Evolutionary conservation across 2,329 filamentous ascomycete genomes (phyloP).

Genomic region (Zymoseptoria ardabiliae): DNA sequence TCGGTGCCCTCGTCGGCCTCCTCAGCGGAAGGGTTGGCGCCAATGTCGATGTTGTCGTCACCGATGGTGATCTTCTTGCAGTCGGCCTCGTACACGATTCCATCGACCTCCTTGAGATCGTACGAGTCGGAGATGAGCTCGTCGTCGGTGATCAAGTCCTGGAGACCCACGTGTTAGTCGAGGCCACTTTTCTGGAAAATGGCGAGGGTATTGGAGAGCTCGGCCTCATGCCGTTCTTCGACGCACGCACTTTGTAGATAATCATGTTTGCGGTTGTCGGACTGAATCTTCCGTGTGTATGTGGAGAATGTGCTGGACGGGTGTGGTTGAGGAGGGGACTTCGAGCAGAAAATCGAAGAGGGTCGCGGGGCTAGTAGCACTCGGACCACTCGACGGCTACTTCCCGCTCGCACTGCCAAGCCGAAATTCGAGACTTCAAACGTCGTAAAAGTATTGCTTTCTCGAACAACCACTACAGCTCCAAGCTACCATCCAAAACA

Average conservation of each 20-base stretch:
- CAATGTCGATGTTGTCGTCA: conserved; percentile 63
- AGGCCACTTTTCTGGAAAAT: background rate
- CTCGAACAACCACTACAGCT: conserved; percentile 7
- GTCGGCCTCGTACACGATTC: conserved; percentile 80
- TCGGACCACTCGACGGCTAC: background rate
- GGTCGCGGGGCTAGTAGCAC: background rate
- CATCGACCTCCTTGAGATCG: conserved; percentile 72
- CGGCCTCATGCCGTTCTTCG: background rate
- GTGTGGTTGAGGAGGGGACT: conserved; percentile 15
- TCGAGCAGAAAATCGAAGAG: conserved; percentile 2
- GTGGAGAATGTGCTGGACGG: conserved; percentile 2
- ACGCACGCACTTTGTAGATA: conserved; percentile 48
- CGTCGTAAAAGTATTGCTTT: background rate
- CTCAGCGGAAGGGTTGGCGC: conserved; percentile 96
- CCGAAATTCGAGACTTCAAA: background rate
- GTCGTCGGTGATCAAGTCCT: conserved; percentile 86
- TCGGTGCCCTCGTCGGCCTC: conserved; percentile 68
- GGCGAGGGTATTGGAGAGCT: background rate
- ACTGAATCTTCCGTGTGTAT: conserved; percentile 1
- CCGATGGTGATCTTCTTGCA: conserved; percentile 83
- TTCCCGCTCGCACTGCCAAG: background rate
- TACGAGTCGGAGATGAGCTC: conserved; percentile 97
- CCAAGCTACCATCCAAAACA: conserved; percentile 8
- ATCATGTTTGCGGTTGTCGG: conserved; percentile 42
- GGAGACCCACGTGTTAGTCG: conserved; percentile 7